Percentiles rank a stretch among this genome's conserved stretches.
These are phyloP conservation scores for Schwanniomyces polymorphus DNA, from an alignment of 805 yeast genomes.

Conservation along the genomic window DNA sequence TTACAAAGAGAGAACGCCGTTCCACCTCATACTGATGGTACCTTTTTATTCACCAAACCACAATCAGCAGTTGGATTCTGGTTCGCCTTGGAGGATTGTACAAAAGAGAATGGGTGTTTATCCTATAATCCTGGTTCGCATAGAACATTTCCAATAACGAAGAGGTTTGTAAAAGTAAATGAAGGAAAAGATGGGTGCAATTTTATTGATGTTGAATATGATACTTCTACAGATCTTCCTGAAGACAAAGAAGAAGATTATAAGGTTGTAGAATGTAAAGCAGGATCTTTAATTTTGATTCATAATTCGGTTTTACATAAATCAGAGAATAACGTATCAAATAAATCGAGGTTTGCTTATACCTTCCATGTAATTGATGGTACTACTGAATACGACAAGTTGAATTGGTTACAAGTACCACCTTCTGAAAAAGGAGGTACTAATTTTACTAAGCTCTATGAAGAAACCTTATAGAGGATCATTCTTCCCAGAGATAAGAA, in stretches of 20 bases:
- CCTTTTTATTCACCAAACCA: conserved; percentile 71
- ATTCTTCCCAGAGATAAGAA: neutral
- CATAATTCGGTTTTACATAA: conserved; percentile 73
- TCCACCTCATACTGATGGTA: conserved; percentile 77
- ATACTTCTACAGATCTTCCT: conserved; percentile 11
- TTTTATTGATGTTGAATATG: conserved; percentile 42
- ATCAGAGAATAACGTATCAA: conserved; percentile 59
- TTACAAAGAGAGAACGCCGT: conserved; percentile 52
- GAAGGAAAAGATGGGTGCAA: conserved; percentile 55
- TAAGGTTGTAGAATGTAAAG: conserved; percentile 57
- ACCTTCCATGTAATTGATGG: conserved; percentile 83
- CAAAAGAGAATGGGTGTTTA: conserved; percentile 64
- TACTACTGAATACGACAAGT: conserved; percentile 53
- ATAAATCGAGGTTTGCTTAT: conserved; percentile 67
- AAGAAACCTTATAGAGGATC: neutral
- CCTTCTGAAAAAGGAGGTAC: conserved; percentile 56
- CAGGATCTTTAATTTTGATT: conserved; percentile 70
- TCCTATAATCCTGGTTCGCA: conserved; percentile 73
- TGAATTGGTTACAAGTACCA: conserved; percentile 81
- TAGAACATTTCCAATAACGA: conserved; percentile 51
- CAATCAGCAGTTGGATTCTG: conserved; percentile 75
- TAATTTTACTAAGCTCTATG: conserved; percentile 52
- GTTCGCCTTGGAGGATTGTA: conserved; percentile 79
- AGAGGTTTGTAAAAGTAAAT: conserved; percentile 60
- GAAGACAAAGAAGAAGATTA: conserved; percentile 42